Conservation (phyloP, 1,284 basidiomycete genomes). For the Flammula alnicola region DNA sequence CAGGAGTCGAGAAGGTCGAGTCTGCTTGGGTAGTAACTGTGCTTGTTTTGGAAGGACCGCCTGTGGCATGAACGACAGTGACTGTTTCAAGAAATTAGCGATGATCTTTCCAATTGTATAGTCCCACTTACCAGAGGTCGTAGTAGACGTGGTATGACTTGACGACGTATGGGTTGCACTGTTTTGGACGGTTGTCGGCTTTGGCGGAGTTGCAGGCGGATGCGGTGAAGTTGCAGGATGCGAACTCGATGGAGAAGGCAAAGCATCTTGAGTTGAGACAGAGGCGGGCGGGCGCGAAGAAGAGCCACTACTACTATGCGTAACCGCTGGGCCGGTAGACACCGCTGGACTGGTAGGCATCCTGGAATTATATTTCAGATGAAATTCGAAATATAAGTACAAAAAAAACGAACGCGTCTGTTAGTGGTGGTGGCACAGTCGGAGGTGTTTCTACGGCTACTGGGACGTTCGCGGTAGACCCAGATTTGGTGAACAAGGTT, state of each 20-base stretch:
- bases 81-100: slow-evolving; percentile 11
- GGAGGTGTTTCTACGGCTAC: slow-evolving; percentile 1
- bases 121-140: slow-evolving; percentile 24
- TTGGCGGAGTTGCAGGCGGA: not conserved
- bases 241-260: not conserved
- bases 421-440: not conserved
- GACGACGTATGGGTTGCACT: too few species aligned
- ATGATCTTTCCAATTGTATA: too few species aligned
- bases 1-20: slow-evolving; percentile 47
- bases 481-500: not conserved
- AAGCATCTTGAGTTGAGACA: not conserved
- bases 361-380: slow-evolving; percentile 1
- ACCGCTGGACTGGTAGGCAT: not conserved
- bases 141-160: slow-evolving; percentile 15
- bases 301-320: too few species aligned
- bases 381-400: not conserved
- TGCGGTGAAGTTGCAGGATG: not conserved
- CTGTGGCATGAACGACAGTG: slow-evolving; percentile 13
- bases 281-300: too few species aligned
- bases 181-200: not conserved
- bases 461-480: slow-evolving; percentile 9
- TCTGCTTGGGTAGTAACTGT: slow-evolving; percentile 49
- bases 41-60: slow-evolving; percentile 33
- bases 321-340: not conserved
- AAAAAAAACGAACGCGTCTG: slow-evolving; percentile 7